Evolutionary conservation across 2,329 filamentous ascomycete genomes (phyloP).

Genomic region (Verticillium nubilum): DNA sequence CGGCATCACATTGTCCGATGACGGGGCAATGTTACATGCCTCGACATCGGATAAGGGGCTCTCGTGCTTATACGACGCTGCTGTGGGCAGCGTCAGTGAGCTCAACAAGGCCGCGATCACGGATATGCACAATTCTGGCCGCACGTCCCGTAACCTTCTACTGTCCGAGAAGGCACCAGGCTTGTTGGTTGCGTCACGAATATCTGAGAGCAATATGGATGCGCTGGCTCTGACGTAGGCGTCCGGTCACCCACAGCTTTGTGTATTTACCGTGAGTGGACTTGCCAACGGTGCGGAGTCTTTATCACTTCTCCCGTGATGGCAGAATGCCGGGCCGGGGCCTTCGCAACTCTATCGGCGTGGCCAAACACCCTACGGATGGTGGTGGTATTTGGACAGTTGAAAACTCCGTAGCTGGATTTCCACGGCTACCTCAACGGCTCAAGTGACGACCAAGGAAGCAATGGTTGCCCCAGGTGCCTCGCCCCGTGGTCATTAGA

Average conservation of each 20-base stretch:
- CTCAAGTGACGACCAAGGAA: conserved; percentile 30
- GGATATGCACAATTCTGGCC: conserved; percentile 51
- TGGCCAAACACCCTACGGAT: conserved; percentile 50
- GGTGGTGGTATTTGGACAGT: conserved; percentile 54
- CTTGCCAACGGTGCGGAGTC: not conserved
- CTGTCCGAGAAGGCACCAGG: conserved; percentile 44
- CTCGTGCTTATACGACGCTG: conserved; percentile 55
- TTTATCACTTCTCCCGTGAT: conserved; percentile 37
- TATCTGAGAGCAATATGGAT: conserved; percentile 55
- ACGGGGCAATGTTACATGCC: conserved; percentile 39
- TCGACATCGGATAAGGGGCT: conserved; percentile 49
- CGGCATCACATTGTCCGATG: conserved; percentile 29
- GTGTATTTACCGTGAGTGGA: conserved; percentile 32
- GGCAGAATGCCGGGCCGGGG: conserved; percentile 55
- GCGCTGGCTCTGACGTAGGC: conserved; percentile 36
- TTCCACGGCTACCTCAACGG: conserved; percentile 53
- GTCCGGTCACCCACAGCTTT: conserved; percentile 56
- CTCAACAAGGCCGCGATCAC: conserved; percentile 42
- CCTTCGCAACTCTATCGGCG: conserved; percentile 62
- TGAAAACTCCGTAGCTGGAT: conserved; percentile 67
- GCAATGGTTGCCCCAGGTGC: conserved; percentile 69
- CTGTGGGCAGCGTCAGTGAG: conserved; percentile 33
- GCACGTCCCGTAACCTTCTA: conserved; percentile 58
- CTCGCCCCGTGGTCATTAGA: conserved; percentile 58
- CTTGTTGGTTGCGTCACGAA: conserved; percentile 56